Base-by-base conservation (phyloP, 2,329 filamentous ascomycete species). In the Colletotrichum gigasporum region DNA sequence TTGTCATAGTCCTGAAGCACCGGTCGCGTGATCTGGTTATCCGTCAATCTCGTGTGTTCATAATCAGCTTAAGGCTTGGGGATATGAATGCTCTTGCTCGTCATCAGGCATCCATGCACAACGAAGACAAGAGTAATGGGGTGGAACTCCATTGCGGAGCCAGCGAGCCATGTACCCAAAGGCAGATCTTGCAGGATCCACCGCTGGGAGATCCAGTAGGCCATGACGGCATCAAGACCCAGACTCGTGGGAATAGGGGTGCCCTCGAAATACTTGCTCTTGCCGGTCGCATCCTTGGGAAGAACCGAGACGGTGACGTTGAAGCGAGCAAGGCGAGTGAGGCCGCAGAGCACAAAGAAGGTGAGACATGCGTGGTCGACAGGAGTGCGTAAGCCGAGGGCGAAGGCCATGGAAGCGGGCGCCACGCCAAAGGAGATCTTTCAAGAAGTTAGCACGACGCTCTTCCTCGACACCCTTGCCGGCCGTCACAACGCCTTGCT, bases 371-470 rank as follows among this genome's bases (percentile, higher is more conserved):
- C 71, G 72, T 96, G 94, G 80, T 99, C 96, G 73, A 93, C 76
- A 3, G 88, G 81, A 10, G 94, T 96, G 74, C 94, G 94, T 67
- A 97, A 81, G 71, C 96, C 96, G 71, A 99, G 87, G 50, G 92
- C 89, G 78, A 98, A 97, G 45, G 94, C 96, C 41, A 92, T 90
- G 50, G 90, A 89, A 45, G 96, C 94, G 28, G 96, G 95, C 45
- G 94, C 90, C 53, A 97, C 90, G 70, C 96, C 96, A 75, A 99
- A 99, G 14, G 96, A 97, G 73, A 99, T 92, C 94, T 97, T 67
- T 39, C 24, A 37, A n/a, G 28, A 24, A 1, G 39, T 39, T 30
- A 55, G 22, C 24, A n/a, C n/a, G n/a, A n/a, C n/a, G n/a, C n/a
- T n/a, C n/a, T 20, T 14, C 44, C 24, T 45, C 11, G 10, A 11